phyloP scores from a whole-genome alignment of 129 eudicot species.

The Helichrysum umbraculigerum region DNA sequence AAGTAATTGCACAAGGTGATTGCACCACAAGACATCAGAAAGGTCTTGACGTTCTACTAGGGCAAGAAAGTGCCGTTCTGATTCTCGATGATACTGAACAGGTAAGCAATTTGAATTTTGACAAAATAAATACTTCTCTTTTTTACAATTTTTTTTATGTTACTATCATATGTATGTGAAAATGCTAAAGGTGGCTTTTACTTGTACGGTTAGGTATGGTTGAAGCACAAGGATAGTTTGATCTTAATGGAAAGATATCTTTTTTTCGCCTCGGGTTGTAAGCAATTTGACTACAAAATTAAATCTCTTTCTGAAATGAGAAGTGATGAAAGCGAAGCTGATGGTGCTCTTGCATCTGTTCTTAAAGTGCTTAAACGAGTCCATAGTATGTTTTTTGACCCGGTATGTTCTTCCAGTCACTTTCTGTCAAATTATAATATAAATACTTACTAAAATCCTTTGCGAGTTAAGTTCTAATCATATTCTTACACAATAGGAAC shows the following conservation, averaged over 20 bases:
- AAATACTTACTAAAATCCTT: not conserved
- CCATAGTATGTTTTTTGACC: conserved; percentile 63
- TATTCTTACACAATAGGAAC: conserved; percentile 30
- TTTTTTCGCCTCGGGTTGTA: conserved; percentile 79
- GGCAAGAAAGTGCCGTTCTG: conserved; percentile 76
- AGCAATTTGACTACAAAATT: conserved; percentile 57
- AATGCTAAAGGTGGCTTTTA: not conserved
- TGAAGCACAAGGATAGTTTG: conserved; percentile 68
- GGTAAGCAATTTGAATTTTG: conserved; percentile 31
- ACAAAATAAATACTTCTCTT: not conserved
- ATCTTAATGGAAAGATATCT: conserved; percentile 92
- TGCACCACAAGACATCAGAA: conserved; percentile 47
- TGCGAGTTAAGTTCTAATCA: conserved; percentile 14
- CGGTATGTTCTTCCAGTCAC: conserved; percentile 38
- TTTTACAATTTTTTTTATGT: not conserved
- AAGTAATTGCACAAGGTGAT: conserved; percentile 41
- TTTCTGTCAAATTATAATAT: not conserved
- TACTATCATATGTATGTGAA: not conserved
- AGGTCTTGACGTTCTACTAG: conserved; percentile 92
- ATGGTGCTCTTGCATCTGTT: conserved; percentile 81
- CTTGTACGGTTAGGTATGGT: conserved; percentile 60
- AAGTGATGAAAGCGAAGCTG: conserved; percentile 85
- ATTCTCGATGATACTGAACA: conserved; percentile 93
- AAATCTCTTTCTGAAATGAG: conserved; percentile 70
- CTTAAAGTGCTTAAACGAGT: conserved; percentile 66